These are phyloP conservation scores for Erysimum cheiranthoides DNA, from an alignment of 345 rosid species.

Conservation along the genomic window DNA sequence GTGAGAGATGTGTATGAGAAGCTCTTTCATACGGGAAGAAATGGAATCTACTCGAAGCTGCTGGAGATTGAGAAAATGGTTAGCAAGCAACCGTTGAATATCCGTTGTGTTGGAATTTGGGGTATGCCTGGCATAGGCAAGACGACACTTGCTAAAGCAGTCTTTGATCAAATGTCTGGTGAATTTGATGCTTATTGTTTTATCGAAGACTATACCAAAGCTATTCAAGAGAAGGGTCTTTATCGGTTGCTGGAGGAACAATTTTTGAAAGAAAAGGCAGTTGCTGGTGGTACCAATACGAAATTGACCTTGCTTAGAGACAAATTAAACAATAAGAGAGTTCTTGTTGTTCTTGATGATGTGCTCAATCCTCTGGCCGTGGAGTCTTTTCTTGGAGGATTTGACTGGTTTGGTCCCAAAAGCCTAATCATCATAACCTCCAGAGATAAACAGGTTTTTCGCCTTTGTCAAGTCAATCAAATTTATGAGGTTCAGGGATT, in stretches of 20 bases:
- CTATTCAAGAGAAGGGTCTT: slow-evolving; percentile 1
- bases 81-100: not conserved
- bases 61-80: slow-evolving; percentile 11
- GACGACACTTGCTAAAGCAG: slow-evolving; percentile 21
- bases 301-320: not conserved
- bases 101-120: slow-evolving; percentile 15
- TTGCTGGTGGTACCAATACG: not conserved
- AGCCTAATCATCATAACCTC: slow-evolving; percentile 17
- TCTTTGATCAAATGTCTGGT: not conserved
- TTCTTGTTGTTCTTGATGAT: slow-evolving; percentile 26
- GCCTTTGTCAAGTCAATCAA: not conserved
- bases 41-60: slow-evolving; percentile 16
- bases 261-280: not conserved
- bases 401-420: not conserved
- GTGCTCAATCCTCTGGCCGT: not conserved
- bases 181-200: slow-evolving; percentile 8
- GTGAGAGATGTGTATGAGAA: not conserved
- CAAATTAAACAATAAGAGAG: not conserved
- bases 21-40: not conserved
- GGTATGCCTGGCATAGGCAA: slow-evolving; percentile 36
- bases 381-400: slow-evolving; percentile 13
- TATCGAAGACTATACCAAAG: not conserved
- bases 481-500: slow-evolving; percentile 11
- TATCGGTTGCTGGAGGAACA: not conserved
- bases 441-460: not conserved